phyloP scores from a whole-genome alignment of 192 early-diverging fungal species.

The Dissophora globulifera region DNA sequence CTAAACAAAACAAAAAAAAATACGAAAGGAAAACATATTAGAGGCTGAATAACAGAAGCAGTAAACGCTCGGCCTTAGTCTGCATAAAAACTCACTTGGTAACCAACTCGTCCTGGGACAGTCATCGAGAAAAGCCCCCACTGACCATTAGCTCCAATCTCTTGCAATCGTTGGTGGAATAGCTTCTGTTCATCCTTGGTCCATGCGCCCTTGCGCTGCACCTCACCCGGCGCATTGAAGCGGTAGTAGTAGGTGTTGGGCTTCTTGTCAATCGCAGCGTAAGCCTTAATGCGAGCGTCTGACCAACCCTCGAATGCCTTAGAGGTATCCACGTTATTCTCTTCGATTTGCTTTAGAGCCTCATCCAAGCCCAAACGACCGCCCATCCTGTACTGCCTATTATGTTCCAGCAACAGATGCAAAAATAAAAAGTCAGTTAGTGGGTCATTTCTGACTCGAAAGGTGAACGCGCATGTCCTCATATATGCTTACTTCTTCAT shows the following conservation, averaged over 20 bases:
- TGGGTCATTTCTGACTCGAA: not conserved
- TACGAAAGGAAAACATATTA: too few species aligned
- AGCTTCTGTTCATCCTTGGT: constrained; percentile 85
- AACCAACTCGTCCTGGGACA: constrained; percentile 95
- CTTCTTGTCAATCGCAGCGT: constrained; percentile 91
- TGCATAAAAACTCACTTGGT: constrained; percentile 72
- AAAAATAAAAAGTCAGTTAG: not conserved
- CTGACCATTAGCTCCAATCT: constrained; percentile 94
- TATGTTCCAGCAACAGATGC: not conserved
- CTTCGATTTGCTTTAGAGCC: constrained; percentile 87
- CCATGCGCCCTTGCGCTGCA: constrained; percentile 93
- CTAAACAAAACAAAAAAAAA: too few species aligned
- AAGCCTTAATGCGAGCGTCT: constrained; percentile 91
- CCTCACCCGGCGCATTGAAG: constrained; percentile 97
- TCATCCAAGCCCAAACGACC: constrained; percentile 87
- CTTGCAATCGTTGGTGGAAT: constrained; percentile 85
- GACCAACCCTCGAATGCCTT: constrained; percentile 98
- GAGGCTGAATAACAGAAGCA: not conserved
- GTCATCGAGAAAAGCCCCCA: constrained; percentile 98
- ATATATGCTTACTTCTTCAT: constrained; percentile 68
- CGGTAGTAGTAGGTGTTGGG: constrained; percentile 99
- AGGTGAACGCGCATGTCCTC: not conserved
- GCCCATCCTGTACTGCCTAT: constrained; percentile 77
- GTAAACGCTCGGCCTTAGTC: not conserved
- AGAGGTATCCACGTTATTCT: constrained; percentile 77